Evolutionary conservation across 2,329 filamentous ascomycete genomes (phyloP).

Genomic region (Cercospora zeae-maydis): DNA sequence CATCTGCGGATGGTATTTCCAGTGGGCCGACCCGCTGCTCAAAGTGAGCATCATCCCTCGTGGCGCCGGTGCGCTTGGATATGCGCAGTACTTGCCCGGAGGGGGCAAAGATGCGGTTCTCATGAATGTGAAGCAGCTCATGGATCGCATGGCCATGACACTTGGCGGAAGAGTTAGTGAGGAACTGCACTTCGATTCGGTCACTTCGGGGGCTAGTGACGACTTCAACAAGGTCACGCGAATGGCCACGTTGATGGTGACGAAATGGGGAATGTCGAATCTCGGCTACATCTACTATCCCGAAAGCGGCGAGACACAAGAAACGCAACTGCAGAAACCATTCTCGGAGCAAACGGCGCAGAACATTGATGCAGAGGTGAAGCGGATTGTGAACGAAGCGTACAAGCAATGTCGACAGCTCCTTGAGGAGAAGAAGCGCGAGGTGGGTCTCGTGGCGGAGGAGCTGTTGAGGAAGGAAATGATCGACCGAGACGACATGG

Average conservation of each 20-base stretch:
- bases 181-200: constrained; percentile 93
- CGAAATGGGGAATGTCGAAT: constrained; percentile 98
- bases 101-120: constrained; percentile 90
- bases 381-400: constrained; percentile 84
- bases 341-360: constrained; percentile 93
- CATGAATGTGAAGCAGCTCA: constrained; percentile 91
- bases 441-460: constrained; percentile 86
- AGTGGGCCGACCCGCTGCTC: constrained; percentile 91
- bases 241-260: constrained; percentile 97
- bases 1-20: constrained; percentile 97
- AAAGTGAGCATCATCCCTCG: constrained; percentile 99
- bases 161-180: constrained; percentile 92
- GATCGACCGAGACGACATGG: constrained; percentile 84
- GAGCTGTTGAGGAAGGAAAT: constrained; percentile 91
- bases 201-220: constrained; percentile 90
- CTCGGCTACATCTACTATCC: constrained; percentile 91
- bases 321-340: constrained; percentile 80
- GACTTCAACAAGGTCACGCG: constrained; percentile 98
- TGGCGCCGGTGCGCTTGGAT: constrained; percentile 87
- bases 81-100: constrained; percentile 92
- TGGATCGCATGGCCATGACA: constrained; percentile 99
- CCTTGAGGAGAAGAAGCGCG: constrained; percentile 77
- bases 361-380: constrained; percentile 86
- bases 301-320: constrained; percentile 42
- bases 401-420: constrained; percentile 87